These are phyloP conservation scores for Fistulifera solaris DNA, from an alignment of 108 stramenopile species.

Conservation along the genomic window DNA sequence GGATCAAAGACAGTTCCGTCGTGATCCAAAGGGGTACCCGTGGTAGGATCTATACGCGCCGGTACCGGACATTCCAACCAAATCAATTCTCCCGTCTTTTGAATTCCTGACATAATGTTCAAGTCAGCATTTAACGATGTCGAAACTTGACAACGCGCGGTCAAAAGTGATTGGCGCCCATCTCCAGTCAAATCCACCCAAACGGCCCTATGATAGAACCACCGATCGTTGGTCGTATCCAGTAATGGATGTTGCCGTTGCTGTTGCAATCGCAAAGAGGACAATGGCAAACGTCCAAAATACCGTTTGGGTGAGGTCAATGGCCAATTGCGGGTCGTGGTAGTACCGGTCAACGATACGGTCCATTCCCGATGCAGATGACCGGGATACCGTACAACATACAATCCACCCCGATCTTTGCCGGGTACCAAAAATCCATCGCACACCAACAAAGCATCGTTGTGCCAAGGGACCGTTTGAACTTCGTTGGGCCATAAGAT, in stretches of 20 bases:
- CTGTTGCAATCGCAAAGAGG: too few relatives aligned
- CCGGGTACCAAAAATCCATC: slow-evolving; percentile 96
- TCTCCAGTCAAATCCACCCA: slow-evolving; percentile 88
- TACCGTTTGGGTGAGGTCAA: too few relatives aligned
- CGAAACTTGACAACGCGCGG: slow-evolving; percentile 72
- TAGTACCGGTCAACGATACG: slow-evolving; percentile 52
- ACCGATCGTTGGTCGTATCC: slow-evolving; percentile 2
- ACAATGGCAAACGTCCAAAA: too few relatives aligned
- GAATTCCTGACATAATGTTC: slow-evolving; percentile 8
- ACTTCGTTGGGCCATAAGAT: slow-evolving; percentile 92
- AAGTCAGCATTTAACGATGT: slow-evolving; percentile 7
- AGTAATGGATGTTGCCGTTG: too few relatives aligned
- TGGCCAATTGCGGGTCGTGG: too few relatives aligned
- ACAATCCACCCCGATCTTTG: slow-evolving; percentile 86
- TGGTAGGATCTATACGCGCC: slow-evolving; percentile 39
- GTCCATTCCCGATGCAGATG: slow-evolving; percentile 47
- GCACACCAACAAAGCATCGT: slow-evolving; percentile 76
- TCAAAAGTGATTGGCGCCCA: slow-evolving; percentile 80
- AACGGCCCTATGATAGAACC: slow-evolving; percentile 42
- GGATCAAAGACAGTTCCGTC: slow-evolving; percentile 82
- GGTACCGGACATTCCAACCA: slow-evolving; percentile 82
- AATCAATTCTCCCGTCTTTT: slow-evolving; percentile 58
- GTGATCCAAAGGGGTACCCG: slow-evolving; percentile 64
- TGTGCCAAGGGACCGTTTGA: slow-evolving; percentile 44
- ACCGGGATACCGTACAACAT: slow-evolving; percentile 70